These are phyloP conservation scores for Melampsora occidentalis DNA, from an alignment of 1,284 basidiomycete genomes.

Conservation along the genomic window DNA sequence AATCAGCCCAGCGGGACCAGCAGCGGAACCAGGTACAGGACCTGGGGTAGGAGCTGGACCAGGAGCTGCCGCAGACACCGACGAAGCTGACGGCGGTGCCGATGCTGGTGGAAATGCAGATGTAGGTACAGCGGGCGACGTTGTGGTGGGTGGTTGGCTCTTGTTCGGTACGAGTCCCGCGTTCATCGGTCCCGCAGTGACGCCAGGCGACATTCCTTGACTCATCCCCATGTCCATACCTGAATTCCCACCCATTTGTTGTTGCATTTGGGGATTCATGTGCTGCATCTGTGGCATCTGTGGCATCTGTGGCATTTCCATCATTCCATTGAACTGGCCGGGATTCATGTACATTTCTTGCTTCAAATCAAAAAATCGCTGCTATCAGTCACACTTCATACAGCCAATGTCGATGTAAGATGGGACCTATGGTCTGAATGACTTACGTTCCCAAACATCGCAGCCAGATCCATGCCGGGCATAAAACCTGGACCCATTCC, in stretches of 20 bases:
- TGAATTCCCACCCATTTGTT: constrained; percentile 7
- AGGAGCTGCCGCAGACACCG: neutral
- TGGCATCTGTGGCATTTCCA: constrained; percentile 42
- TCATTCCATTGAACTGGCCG: constrained; percentile 35
- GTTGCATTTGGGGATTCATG: constrained; percentile 28
- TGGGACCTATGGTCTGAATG: neutral
- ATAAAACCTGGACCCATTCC: constrained; percentile 36
- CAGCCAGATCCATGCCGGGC: constrained; percentile 42
- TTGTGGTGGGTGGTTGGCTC: neutral
- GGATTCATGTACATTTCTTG: constrained; percentile 44
- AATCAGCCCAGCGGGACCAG: constrained; percentile 6
- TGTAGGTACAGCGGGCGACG: constrained; percentile 10
- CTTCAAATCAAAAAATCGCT: constrained; percentile 1
- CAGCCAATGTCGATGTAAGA: neutral
- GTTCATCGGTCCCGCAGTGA: constrained; percentile 11
- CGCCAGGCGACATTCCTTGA: neutral
- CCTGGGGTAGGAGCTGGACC: constrained; percentile 2
- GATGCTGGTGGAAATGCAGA: neutral
- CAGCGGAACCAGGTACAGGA: neutral
- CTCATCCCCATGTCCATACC: neutral
- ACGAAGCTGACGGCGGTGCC: neutral
- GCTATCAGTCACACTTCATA: constrained; percentile 19
- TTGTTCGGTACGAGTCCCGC: neutral
- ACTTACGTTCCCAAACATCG: constrained; percentile 44
- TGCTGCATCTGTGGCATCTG: constrained; percentile 39